Conservation (phyloP, 1,284 basidiomycete species). For the Macrocystidia cucumis region DNA sequence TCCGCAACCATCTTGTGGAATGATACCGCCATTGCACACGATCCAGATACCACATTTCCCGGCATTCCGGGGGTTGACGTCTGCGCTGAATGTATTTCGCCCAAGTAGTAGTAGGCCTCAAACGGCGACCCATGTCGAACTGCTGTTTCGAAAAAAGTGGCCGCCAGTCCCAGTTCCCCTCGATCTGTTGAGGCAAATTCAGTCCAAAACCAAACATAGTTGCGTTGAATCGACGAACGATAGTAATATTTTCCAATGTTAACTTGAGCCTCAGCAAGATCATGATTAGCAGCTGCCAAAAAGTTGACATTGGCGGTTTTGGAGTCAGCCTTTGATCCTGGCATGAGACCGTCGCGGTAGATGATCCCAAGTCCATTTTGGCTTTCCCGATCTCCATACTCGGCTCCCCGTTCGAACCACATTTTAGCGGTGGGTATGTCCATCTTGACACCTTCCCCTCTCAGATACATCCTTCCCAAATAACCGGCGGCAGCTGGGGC, state of each 20-base stretch:
- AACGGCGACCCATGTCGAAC: conserved; percentile 83
- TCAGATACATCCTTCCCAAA: conserved; percentile 88
- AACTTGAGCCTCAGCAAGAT: conserved; percentile 86
- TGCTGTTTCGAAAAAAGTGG: conserved; percentile 74
- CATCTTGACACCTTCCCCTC: conserved; percentile 86
- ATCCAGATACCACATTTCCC: conserved; percentile 45
- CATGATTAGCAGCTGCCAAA: conserved; percentile 73
- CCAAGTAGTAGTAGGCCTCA: conserved; percentile 90
- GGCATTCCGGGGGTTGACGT: conserved; percentile 37
- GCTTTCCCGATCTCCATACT: conserved; percentile 79
- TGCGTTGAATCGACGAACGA: conserved; percentile 45
- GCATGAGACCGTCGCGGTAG: conserved; percentile 79
- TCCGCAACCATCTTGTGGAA: conserved; percentile 89
- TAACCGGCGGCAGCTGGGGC: conserved; percentile 79
- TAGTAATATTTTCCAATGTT: conserved; percentile 85
- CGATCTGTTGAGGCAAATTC: conserved; percentile 35
- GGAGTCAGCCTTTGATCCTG: conserved; percentile 53
- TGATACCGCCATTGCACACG: conserved; percentile 81
- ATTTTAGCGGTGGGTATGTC: conserved; percentile 78
- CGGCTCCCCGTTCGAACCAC: conserved; percentile 90
- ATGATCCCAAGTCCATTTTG: conserved; percentile 90
- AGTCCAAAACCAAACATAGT: conserved; percentile 1
- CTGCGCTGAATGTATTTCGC: conserved; percentile 63
- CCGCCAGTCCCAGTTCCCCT: conserved; percentile 58
- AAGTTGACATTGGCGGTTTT: conserved; percentile 69